Evolutionary conservation across 2,329 filamentous ascomycete genomes (phyloP).

Genomic region (Gnomoniopsis sp.): DNA sequence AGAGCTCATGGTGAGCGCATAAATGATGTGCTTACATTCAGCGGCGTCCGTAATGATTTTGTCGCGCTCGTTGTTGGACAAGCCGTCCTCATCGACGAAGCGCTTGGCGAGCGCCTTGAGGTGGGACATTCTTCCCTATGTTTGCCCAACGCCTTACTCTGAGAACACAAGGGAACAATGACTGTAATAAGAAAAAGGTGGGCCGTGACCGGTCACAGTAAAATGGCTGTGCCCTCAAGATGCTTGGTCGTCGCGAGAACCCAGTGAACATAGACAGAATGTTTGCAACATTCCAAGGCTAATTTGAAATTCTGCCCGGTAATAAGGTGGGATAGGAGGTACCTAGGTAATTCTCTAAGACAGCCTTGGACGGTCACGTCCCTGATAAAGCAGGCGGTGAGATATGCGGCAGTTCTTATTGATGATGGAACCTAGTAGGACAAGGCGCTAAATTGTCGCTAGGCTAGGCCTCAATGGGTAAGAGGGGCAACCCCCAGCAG

Average conservation of each 20-base stretch:
- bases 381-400: slow-evolving; percentile 15
- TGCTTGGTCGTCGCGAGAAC: not conserved
- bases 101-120: slow-evolving; percentile 16
- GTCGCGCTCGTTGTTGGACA: slow-evolving; percentile 14
- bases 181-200: not conserved
- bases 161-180: not conserved
- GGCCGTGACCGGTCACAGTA: not conserved
- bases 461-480: slow-evolving; percentile 7
- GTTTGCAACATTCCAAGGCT: too few species aligned
- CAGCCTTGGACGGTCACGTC: not conserved
- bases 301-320: not conserved
- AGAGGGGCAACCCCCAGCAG: slow-evolving; percentile 11
- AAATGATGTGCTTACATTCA: slow-evolving; percentile 1
- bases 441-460: not conserved
- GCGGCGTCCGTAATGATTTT: slow-evolving; percentile 14
- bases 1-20: not conserved
- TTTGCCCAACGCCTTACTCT: not conserved
- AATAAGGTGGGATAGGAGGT: too few species aligned
- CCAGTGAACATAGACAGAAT: too few species aligned
- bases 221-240: not conserved
- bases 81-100: slow-evolving; percentile 16
- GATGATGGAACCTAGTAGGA: not conserved
- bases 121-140: slow-evolving; percentile 7
- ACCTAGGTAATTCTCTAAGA: too few species aligned
- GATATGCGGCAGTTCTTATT: not conserved